A percentile compares a stretch with the other conserved stretches of the same genome.
phyloP scores from a whole-genome alignment of 768 basidiomycete species.

The Serpula lacrymans region DNA sequence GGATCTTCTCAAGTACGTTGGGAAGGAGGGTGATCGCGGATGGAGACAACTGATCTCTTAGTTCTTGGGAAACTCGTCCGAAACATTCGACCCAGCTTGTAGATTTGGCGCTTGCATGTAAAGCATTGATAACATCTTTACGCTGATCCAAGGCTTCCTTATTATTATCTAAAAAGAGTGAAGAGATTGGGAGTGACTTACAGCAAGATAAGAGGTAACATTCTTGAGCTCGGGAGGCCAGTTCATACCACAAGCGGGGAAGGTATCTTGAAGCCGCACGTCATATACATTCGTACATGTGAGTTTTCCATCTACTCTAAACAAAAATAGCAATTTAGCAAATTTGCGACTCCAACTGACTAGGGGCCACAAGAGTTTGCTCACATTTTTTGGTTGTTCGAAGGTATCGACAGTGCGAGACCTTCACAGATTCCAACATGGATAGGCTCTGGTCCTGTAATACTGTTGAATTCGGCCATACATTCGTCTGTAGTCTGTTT shows the following conservation, averaged over 20 bases:
- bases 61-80: conserved; percentile 56
- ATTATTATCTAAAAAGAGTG: too few species aligned
- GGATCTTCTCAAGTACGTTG: conserved; percentile 70
- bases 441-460: conserved; percentile 50
- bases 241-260: conserved; percentile 93
- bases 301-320: conserved; percentile 61
- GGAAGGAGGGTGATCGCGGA: conserved; percentile 80
- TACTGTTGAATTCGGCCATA: conserved; percentile 36
- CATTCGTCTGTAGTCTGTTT: conserved; percentile 62
- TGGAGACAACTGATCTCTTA: conserved; percentile 52
- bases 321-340: background rate
- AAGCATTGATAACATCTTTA: conserved; percentile 70
- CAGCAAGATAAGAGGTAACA: conserved; percentile 76
- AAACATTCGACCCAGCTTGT: conserved; percentile 90
- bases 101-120: conserved; percentile 77
- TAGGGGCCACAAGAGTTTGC: conserved; percentile 2
- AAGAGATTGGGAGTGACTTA: conserved; percentile 37
- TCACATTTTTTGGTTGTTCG: conserved; percentile 18
- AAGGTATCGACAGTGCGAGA: conserved; percentile 47
- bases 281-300: conserved; percentile 96
- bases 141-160: conserved; percentile 50
- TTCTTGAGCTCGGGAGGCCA: conserved; percentile 88
- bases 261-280: conserved; percentile 80
- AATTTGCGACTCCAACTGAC: background rate
- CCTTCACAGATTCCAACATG: conserved; percentile 53